Conservation (phyloP, 352 stramenopile genomes). For the Globisporangium barbulae region DNA sequence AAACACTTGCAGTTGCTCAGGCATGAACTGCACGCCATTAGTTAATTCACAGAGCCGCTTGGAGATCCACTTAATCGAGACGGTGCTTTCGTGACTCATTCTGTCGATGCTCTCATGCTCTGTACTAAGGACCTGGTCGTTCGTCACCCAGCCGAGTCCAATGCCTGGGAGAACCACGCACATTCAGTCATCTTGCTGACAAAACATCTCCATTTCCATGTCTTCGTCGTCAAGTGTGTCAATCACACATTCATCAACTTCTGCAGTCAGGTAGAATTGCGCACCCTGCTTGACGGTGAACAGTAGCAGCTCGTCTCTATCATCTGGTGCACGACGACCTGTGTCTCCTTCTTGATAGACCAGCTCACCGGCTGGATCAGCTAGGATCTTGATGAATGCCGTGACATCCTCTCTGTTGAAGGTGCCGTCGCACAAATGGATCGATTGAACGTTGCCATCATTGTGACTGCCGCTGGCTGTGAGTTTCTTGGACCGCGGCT, state of each 20-base stretch:
- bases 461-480: not conserved
- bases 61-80: not conserved
- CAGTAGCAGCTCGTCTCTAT: not conserved
- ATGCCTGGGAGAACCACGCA: conserved; percentile 3
- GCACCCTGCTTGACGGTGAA: not conserved
- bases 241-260: not conserved
- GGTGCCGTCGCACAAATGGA: too few species aligned
- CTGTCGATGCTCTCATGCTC: conserved; percentile 1
- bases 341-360: not conserved
- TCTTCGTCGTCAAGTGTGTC: not conserved
- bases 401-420: too few species aligned
- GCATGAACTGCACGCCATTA: not conserved
- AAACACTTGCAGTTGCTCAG: not conserved
- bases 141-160: conserved; percentile 1
- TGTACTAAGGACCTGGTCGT: not conserved
- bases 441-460: not conserved
- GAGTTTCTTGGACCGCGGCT: conserved; percentile 5
- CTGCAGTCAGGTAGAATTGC: not conserved
- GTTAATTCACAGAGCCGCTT: not conserved
- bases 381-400: not conserved
- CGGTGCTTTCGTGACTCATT: not conserved
- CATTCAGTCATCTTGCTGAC: not conserved
- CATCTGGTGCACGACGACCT: not conserved
- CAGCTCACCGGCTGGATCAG: not conserved
- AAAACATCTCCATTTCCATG: conserved; percentile 3